Base-by-base conservation (phyloP, 169 alveolate genomes). In the Plasmodium ovale region DNA sequence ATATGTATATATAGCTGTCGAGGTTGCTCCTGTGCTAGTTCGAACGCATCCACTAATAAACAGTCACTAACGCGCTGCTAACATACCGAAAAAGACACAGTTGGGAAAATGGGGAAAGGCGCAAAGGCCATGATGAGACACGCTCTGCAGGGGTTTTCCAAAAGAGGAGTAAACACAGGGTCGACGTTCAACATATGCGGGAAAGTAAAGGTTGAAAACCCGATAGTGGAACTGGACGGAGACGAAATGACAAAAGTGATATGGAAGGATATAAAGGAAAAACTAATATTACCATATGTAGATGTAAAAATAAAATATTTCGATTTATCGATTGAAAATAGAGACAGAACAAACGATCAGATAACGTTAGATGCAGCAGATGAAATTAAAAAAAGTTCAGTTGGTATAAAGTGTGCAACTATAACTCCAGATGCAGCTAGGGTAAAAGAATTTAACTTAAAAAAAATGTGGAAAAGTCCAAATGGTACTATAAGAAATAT, bases 351-450 rank as follows among this genome's bases (percentile, higher is more conserved):
- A 7, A 97, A 96, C 58, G 99, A 98, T 87, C 79, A 96, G 72
- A 97, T 98, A n/a, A 98, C 99, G n/a, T 60, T 98, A 35, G 99
- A 96, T 27, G 99, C 99, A 23, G 99, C 99, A 9, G 94, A 94
- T 72, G 99, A 99, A 54, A 97, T 98, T 44, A 91, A 93, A 85
- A 89, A 95, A 82, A 89, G 92, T 49, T 92, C 96, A 27, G 99
- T 97, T 33, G 99, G 99, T 44, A 96, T 97, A 42, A 97, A 97
- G 85, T 97, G 99, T 71, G 99, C 99, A 31, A 96, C 99, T 25
- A 98, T 97, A 87, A 98, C 99, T 33, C 99, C 99, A 3, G 99
- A 98, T 87, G 99, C 97, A 72, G 99, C 98, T 0, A 89, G 99
- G 69, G 97, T 98, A 4, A 92, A 95, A 84, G 99, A 97, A 73